A percentile compares a stretch with the other conserved stretches of the same genome.
These are phyloP conservation scores for Rhodotorula sphaerocarpa DNA, from an alignment of 768 basidiomycete genomes.

Conservation along the genomic window DNA sequence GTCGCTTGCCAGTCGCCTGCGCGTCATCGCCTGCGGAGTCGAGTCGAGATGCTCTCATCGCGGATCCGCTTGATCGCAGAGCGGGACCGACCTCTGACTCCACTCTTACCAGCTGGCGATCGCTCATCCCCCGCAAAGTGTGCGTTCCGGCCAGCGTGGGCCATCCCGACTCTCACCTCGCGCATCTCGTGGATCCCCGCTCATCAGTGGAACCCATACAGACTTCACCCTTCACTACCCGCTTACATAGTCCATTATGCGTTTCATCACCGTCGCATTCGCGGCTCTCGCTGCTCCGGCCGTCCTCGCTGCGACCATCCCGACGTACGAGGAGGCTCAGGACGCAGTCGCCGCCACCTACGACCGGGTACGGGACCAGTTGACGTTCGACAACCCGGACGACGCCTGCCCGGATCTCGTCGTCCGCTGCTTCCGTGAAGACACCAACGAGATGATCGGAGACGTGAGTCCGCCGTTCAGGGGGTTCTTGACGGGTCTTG, in stretches of 20 bases:
- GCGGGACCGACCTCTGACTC: no score
- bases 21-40: no score
- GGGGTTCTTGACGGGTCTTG: no score
- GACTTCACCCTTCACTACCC: not conserved
- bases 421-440: slow-evolving; percentile 25
- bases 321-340: not conserved
- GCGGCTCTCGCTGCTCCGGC: not conserved
- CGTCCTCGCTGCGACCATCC: slow-evolving; percentile 5
- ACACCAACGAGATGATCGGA: slow-evolving; percentile 17
- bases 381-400: slow-evolving; percentile 15
- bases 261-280: slow-evolving; percentile 9
- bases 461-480: slow-evolving; percentile 22
- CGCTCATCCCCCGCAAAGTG: no score
- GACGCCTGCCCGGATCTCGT: slow-evolving; percentile 24
- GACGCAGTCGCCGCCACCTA: not conserved
- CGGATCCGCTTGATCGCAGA: no score
- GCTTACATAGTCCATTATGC: slow-evolving; percentile 5
- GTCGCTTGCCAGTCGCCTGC: no score
- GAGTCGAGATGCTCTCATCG: no score
- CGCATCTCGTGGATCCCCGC: no score
- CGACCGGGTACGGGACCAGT: slow-evolving; percentile 1
- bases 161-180: no score
- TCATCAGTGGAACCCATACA: no score
- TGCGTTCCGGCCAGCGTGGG: no score
- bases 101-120: no score